Evolutionary conservation across 306 rosid species (phyloP).

Genomic region (Trichosanthes truncata): DNA sequence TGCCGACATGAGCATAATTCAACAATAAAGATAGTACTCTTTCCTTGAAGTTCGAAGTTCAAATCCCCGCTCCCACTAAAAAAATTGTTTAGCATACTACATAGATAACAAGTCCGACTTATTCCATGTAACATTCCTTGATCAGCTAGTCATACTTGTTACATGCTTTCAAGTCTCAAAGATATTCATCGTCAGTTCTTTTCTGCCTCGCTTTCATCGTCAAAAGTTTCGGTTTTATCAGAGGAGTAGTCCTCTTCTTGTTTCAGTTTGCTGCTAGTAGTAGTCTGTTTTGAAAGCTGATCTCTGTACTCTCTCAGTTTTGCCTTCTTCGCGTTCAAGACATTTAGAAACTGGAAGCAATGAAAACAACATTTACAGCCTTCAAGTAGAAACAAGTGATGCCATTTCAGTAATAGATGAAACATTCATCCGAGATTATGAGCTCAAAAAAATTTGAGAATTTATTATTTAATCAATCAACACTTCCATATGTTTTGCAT

Average conservation of each 20-base stretch:
- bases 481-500: background rate
- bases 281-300: constrained; percentile 32
- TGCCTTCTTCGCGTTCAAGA: constrained; percentile 73
- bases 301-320: constrained; percentile 25
- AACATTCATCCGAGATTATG: background rate
- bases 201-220: constrained; percentile 31
- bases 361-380: constrained; percentile 15
- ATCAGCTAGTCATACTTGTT: constrained; percentile 20
- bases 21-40: no score
- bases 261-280: constrained; percentile 31
- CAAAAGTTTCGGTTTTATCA: constrained; percentile 71
- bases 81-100: background rate
- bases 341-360: constrained; percentile 57
- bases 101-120: background rate
- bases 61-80: background rate
- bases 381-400: background rate
- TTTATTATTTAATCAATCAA: background rate
- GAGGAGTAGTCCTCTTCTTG: constrained; percentile 50
- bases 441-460: background rate
- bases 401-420: background rate
- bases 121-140: constrained; percentile 24
- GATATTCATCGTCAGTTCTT: constrained; percentile 24
- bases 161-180: constrained; percentile 29
- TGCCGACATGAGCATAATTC: no score
- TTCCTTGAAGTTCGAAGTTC: no score